Base-by-base conservation (phyloP, 352 stramenopile species). In the Thalassiosira pacifica region DNA sequence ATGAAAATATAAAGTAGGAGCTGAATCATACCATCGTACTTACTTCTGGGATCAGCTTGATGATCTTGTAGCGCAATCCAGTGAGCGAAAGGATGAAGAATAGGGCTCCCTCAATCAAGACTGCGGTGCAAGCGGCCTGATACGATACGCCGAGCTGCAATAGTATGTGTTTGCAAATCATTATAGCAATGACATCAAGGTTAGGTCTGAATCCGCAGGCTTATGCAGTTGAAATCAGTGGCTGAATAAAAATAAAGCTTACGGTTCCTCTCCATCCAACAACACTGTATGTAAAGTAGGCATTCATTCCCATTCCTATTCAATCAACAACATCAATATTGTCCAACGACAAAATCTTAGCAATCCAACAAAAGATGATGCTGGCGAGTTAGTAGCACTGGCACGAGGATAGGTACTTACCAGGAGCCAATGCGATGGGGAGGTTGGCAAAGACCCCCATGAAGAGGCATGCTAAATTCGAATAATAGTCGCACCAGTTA, bases 361-460 rank as follows among this genome's bases (percentile, higher is more conserved):
- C n/a, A n/a, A n/a, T n/a, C n/a, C n/a, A n/a, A n/a, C n/a, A n/a
- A n/a, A n/a, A n/a, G n/a, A n/a, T n/a, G n/a, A n/a, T n/a, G n/a
- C n/a, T n/a, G n/a, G n/a, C n/a, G n/a, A n/a, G n/a, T n/a, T n/a
- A n/a, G n/a, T n/a, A n/a, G n/a, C n/a, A n/a, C n/a, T n/a, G n/a
- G n/a, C n/a, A n/a, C n/a, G n/a, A n/a, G n/a, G n/a, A n/a, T n/a
- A n/a, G n/a, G n/a, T 68, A 26, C 8, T 57, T 57, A 68, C 86
- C 87, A 32, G 90, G 89, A 31, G 89, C 82, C 9, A 95, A 66
- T 27, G 87, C 90, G 52, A 95, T 89, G 4, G 92, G 92, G 48
- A 95, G 75, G 79, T 95, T 95, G 13, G 89, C 90, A 29, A 92
- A 32, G 0, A 93, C 19, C 40, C 88, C 92, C 84, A 95, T 93